These are phyloP conservation scores for Prinsepia uniflora DNA, from an alignment of 306 rosid genomes.

Conservation along the genomic window DNA sequence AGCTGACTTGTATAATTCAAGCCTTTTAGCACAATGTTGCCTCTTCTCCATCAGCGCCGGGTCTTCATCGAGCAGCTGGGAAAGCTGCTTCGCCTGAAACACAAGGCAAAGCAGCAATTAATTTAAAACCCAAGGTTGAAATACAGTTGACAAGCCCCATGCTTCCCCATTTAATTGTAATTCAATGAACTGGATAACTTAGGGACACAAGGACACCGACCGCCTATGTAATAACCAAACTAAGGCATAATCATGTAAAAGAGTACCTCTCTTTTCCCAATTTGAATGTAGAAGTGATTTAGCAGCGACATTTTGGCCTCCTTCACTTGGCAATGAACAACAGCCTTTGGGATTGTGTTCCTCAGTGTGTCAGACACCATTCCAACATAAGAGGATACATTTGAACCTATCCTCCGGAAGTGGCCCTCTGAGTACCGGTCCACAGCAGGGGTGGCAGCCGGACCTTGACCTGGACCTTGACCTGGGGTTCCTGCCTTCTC, in stretches of 20 bases:
- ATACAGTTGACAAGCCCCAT: neutral
- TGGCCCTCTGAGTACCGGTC: conserved; percentile 84
- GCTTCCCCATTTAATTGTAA: neutral
- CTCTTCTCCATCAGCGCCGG: conserved; percentile 95
- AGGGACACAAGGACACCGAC: neutral
- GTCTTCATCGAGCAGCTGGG: conserved; percentile 79
- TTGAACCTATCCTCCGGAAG: conserved; percentile 83
- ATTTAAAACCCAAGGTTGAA: neutral
- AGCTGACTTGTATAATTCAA: conserved; percentile 86
- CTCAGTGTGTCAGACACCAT: conserved; percentile 87
- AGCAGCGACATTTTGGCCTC: conserved; percentile 84
- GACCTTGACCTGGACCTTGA: neutral
- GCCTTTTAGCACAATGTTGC: conserved; percentile 77
- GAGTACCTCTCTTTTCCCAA: conserved; percentile 88
- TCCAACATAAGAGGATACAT: conserved; percentile 78
- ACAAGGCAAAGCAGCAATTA: conserved; percentile 2
- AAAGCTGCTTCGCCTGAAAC: conserved; percentile 64
- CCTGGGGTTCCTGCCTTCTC: conserved; percentile 54
- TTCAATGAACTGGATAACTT: neutral
- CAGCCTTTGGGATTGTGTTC: conserved; percentile 89
- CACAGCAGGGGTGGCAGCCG: conserved; percentile 24
- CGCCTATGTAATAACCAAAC: neutral
- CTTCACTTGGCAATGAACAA: conserved; percentile 87
- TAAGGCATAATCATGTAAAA: neutral
- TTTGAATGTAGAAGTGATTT: conserved; percentile 63